Percentiles rank a stretch among this genome's conserved stretches.
Evolutionary conservation across 441 rosid genomes (phyloP).

Genomic region (Dalechampia spathulata): DNA sequence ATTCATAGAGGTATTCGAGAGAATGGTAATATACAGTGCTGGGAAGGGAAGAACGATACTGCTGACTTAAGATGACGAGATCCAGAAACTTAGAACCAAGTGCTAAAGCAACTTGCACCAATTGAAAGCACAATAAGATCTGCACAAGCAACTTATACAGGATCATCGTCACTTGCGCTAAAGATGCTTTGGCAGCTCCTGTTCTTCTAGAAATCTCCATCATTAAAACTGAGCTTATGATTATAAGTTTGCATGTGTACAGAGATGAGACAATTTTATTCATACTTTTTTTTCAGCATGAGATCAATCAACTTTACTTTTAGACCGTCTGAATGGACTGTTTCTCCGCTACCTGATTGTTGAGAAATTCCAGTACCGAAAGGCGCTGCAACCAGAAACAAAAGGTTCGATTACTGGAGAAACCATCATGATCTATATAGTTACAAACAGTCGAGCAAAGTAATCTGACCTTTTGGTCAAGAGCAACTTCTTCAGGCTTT

Average conservation of each 20-base stretch:
- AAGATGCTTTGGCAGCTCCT: neutral
- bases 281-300: too few species aligned
- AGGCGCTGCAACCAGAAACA: slow-evolving; percentile 43
- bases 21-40: neutral
- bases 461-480: slow-evolving; percentile 66
- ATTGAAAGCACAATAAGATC: too few species aligned
- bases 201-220: neutral
- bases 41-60: neutral
- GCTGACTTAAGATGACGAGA: too few species aligned
- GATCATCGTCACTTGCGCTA: neutral
- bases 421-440: slow-evolving; percentile 2
- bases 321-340: slow-evolving; percentile 25
- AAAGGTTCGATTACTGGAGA: slow-evolving; percentile 1
- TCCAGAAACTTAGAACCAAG: neutral
- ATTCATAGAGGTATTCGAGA: neutral
- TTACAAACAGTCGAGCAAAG: slow-evolving; percentile 5
- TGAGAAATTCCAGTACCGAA: slow-evolving; percentile 78
- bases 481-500: slow-evolving; percentile 59
- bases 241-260: slow-evolving; percentile 3
- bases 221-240: neutral
- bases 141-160: too few species aligned
- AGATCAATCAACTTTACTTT: neutral
- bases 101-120: too few species aligned
- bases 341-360: slow-evolving; percentile 55
- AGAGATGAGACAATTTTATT: neutral